phyloP scores from a whole-genome alignment of 805 yeast species.

The Sugiyamaella marilandica region DNA sequence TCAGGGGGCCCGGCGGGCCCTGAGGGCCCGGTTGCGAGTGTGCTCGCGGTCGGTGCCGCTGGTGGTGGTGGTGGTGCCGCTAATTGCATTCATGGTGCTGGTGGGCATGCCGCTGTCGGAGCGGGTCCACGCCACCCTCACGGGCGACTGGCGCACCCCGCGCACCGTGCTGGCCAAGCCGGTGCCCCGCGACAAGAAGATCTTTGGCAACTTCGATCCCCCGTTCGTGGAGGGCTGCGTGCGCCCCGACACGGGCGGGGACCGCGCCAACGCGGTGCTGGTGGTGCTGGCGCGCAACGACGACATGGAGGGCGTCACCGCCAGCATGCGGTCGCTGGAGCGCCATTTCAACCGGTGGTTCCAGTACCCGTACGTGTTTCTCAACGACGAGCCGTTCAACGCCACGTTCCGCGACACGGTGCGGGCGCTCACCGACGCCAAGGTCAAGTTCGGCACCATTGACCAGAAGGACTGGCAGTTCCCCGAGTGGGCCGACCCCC shows the following conservation, averaged over 20 bases:
- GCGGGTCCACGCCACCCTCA: slow-evolving; percentile 7
- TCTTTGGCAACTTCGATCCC: slow-evolving; percentile 29
- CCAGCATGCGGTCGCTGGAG: slow-evolving; percentile 71
- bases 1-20: not conserved
- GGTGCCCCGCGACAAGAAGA: slow-evolving; percentile 8
- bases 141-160: slow-evolving; percentile 3
- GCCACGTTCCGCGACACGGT: slow-evolving; percentile 58
- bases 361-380: slow-evolving; percentile 85
- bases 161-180: not conserved
- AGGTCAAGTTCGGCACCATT: slow-evolving; percentile 68
- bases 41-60: not conserved
- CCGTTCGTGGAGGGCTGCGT: slow-evolving; percentile 55
- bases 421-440: slow-evolving; percentile 48
- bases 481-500: slow-evolving; percentile 42
- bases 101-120: slow-evolving; percentile 5
- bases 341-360: slow-evolving; percentile 91
- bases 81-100: not conserved
- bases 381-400: slow-evolving; percentile 74
- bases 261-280: slow-evolving; percentile 75
- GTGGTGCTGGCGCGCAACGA: slow-evolving; percentile 78
- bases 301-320: slow-evolving; percentile 72
- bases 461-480: slow-evolving; percentile 65
- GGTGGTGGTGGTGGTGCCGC: slow-evolving; percentile 2
- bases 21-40: not conserved
- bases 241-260: slow-evolving; percentile 40